Conservation (phyloP, 345 rosid species). For the Pistacia atlantica region DNA sequence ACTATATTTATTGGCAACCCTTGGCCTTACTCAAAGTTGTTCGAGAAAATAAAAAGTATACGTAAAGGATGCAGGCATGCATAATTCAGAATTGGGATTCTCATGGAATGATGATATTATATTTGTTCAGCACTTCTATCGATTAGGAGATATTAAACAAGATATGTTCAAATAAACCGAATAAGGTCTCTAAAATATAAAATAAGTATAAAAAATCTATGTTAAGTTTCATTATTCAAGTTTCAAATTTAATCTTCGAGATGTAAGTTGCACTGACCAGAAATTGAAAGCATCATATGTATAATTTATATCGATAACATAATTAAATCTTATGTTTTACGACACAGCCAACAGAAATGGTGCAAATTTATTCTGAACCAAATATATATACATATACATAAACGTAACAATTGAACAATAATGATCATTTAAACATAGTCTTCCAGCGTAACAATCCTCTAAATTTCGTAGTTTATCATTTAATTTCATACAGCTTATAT, state of each 20-base stretch:
- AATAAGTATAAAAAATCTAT: not conserved
- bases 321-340: not conserved
- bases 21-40: not conserved
- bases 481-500: conserved; percentile 3
- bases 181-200: too few species aligned
- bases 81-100: not conserved
- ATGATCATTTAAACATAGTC: not conserved
- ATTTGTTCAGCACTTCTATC: too few species aligned
- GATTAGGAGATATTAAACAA: not conserved
- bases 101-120: not conserved
- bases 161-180: not conserved
- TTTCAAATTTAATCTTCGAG: not conserved
- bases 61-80: not conserved
- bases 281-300: not conserved
- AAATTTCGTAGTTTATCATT: not conserved
- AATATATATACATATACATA: too few species aligned
- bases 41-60: not conserved
- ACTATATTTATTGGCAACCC: not conserved
- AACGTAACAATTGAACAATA: not conserved
- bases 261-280: not conserved
- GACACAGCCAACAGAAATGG: conserved; percentile 3
- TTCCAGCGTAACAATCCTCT: not conserved
- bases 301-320: not conserved
- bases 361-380: not conserved
- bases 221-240: not conserved